Conservation (phyloP, 805 yeast genomes). For the Blastobotrys terrestris region DNA sequence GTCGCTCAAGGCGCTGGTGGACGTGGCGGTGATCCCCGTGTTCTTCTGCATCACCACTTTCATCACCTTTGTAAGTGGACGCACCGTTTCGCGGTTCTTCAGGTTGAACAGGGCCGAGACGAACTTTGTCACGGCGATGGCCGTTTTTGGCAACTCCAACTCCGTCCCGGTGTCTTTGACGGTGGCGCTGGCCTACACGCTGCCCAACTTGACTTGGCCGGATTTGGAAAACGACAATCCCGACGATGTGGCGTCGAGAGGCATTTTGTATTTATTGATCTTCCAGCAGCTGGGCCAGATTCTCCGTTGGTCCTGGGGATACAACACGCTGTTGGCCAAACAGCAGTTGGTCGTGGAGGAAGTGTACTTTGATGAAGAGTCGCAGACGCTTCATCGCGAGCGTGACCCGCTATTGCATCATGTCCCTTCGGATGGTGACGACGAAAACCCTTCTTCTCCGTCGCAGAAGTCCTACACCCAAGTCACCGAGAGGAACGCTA, state of each 20-base stretch:
- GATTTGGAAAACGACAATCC: slow-evolving; percentile 45
- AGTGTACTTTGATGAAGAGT: slow-evolving; percentile 1
- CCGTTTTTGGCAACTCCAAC: slow-evolving; percentile 93
- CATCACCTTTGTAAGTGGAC: slow-evolving; percentile 62
- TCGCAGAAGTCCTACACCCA: neutral
- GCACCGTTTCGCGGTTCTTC: slow-evolving; percentile 45
- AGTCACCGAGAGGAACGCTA: neutral
- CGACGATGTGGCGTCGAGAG: slow-evolving; percentile 58
- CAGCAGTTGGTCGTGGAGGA: slow-evolving; percentile 11
- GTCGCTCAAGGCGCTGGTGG: slow-evolving; percentile 69
- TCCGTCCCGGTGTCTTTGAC: slow-evolving; percentile 88
- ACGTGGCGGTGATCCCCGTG: slow-evolving; percentile 77
- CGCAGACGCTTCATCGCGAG: neutral
- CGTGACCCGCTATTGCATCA: too few species aligned
- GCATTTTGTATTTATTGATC: slow-evolving; percentile 51
- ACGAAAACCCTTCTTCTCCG: neutral
- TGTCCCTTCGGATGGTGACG: neutral
- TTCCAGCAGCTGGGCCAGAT: slow-evolving; percentile 66
- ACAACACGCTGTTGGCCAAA: slow-evolving; percentile 49
- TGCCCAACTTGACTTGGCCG: slow-evolving; percentile 56
- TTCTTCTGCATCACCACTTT: slow-evolving; percentile 78
- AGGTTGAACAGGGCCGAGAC: slow-evolving; percentile 65
- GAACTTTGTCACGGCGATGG: slow-evolving; percentile 95
- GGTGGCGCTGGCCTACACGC: slow-evolving; percentile 57
- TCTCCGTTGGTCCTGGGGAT: slow-evolving; percentile 70